phyloP scores from a whole-genome alignment of 2,329 filamentous ascomycete species.

The Xylaria digitata region DNA sequence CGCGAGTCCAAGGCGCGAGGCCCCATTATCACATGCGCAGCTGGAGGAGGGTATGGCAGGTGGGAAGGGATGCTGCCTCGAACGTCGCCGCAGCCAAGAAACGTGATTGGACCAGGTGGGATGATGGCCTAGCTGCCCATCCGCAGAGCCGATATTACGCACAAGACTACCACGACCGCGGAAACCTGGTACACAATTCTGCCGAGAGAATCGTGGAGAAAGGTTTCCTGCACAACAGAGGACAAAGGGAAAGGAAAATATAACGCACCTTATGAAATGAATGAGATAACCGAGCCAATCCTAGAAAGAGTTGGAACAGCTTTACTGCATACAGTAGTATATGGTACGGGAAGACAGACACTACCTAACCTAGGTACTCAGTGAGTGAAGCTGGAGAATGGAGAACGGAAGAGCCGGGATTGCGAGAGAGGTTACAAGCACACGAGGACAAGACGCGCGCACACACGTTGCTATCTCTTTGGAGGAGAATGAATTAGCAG shows the following conservation, averaged over 20 bases:
- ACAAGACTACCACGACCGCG: slow-evolving; percentile 40
- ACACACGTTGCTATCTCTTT: slow-evolving; percentile 23
- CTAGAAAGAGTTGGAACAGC: slow-evolving; percentile 20
- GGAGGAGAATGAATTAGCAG: slow-evolving; percentile 19
- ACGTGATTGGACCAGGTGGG: slow-evolving; percentile 46
- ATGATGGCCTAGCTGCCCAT: slow-evolving; percentile 46
- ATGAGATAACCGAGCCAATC: slow-evolving; percentile 36
- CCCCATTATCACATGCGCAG: slow-evolving; percentile 49
- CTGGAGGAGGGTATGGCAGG: slow-evolving; percentile 36
- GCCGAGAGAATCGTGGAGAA: slow-evolving; percentile 46
- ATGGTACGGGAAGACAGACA: slow-evolving; percentile 13
- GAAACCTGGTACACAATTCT: slow-evolving; percentile 41
- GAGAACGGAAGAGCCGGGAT: neutral
- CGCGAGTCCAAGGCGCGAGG: slow-evolving; percentile 32
- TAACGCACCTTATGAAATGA: slow-evolving; percentile 43
- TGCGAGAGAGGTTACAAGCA: slow-evolving; percentile 24
- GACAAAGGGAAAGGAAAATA: slow-evolving; percentile 31
- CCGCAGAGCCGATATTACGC: slow-evolving; percentile 48
- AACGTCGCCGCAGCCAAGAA: slow-evolving; percentile 38
- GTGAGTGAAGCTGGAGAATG: neutral
- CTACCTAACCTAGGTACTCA: neutral
- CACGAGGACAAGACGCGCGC: slow-evolving; percentile 13
- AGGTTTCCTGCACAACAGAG: slow-evolving; percentile 37
- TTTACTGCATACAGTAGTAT: slow-evolving; percentile 19
- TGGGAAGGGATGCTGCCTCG: slow-evolving; percentile 47